Evolutionary conservation across 2,329 filamentous ascomycete species (phyloP), one percentile per base, ranked within the genome.

Genomic region (Trichoderma sp.): DNA sequence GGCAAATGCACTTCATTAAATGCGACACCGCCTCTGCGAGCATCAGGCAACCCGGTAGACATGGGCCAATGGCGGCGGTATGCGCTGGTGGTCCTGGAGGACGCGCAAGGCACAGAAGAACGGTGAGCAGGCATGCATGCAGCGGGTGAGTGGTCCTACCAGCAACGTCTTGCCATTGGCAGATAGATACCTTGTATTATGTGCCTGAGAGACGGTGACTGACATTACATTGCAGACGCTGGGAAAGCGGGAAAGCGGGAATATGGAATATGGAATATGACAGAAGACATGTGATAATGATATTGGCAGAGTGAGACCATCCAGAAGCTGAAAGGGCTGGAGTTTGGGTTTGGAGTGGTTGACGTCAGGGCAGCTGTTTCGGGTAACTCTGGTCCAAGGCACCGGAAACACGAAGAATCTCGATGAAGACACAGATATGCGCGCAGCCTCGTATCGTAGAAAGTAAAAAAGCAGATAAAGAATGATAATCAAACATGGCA

Each of bases 161-260:
- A 39, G 32, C 10, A 34, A 18, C 2, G 16, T 3, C 16, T 18
- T 43, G 8, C 39, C 18, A 18, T 18, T 39, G 14, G 37, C 16
- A 39, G 37, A 34, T 39, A 39, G 37, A 34, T 39, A 39, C 39
- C 39, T 43, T 7, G 7, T n/a, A 43, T 43, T n/a, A 24, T 56
- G 61, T 56, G 61, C 51, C 52, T 66, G 63, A 66, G 63, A 66
- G 52, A 66, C 63, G 54, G 63, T 66, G 63, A 58, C 54, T 24
- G 63, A 37, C 63, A 56, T 59, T 49, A 49, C 63, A 56, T 59
- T 49, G 30, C 54, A 51, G 37, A 37, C 3, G 63, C 32, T 66
- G 34, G 61, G 54, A 55, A n/a, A 24, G 34, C 21, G 34, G 46
- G 55, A 56, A 26, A 8, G 30, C 30, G 30, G 8, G 30, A 32